Evolutionary conservation across 2,329 filamentous ascomycete species (phyloP).

Genomic region (Seiridium cupressi): DNA sequence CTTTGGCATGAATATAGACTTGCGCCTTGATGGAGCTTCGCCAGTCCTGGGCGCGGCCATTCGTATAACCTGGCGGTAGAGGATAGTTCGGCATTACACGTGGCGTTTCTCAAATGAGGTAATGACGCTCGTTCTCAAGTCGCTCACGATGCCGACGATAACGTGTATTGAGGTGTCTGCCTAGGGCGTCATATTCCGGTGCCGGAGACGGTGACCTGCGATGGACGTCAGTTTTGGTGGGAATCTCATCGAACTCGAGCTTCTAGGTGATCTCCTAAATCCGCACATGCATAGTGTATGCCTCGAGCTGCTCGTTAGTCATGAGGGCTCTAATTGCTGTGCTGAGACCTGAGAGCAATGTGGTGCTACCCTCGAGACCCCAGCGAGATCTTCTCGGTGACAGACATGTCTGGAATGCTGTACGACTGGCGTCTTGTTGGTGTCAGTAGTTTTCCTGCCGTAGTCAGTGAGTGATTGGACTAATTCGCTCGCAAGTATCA

Average conservation of each 20-base stretch:
- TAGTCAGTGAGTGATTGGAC: neutral
- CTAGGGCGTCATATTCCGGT: slow-evolving; percentile 77
- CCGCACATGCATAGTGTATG: slow-evolving; percentile 71
- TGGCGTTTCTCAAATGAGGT: slow-evolving; percentile 77
- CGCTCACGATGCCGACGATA: slow-evolving; percentile 44
- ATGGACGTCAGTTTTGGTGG: slow-evolving; percentile 32
- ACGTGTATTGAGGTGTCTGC: slow-evolving; percentile 77
- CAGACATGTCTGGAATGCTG: no score
- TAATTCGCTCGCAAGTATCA: no score
- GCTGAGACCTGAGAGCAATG: neutral
- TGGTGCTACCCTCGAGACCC: neutral
- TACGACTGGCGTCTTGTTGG: no score
- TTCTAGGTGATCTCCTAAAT: slow-evolving; percentile 82
- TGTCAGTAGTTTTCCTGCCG: neutral
- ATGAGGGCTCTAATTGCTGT: slow-evolving; percentile 38
- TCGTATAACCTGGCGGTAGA: slow-evolving; percentile 66
- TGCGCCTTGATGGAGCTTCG: slow-evolving; percentile 80
- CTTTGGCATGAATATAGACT: slow-evolving; percentile 80
- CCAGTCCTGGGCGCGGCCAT: slow-evolving; percentile 31
- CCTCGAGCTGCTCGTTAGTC: slow-evolving; percentile 77
- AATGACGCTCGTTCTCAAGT: slow-evolving; percentile 57
- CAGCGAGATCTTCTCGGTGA: neutral
- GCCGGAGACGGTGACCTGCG: slow-evolving; percentile 74
- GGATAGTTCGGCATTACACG: slow-evolving; percentile 60
- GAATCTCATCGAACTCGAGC: slow-evolving; percentile 42